These are phyloP conservation scores for Vaccinium corymbosum DNA, from an alignment of 148 eudicot species.

Conservation along the genomic window DNA sequence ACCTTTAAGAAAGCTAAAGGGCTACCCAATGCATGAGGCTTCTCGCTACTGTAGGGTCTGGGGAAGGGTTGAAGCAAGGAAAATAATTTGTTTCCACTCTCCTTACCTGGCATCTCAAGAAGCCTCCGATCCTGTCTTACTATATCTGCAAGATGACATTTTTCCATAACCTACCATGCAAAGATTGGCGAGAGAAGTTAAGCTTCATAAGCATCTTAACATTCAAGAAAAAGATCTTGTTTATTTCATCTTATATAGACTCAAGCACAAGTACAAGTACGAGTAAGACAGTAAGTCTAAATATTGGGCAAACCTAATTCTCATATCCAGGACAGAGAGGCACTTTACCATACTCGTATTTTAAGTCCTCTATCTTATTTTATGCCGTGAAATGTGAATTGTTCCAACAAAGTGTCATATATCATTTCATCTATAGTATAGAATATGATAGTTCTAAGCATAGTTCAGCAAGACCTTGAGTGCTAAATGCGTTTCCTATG, in stretches of 20 bases:
- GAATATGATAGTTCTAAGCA: not conserved
- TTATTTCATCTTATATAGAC: not conserved
- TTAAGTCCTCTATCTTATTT: not conserved
- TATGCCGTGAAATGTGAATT: no score
- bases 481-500: not conserved
- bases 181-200: slow-evolving; percentile 1
- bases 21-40: not conserved
- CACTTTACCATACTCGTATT: not conserved
- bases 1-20: not conserved
- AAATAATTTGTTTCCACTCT: not conserved
- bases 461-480: not conserved
- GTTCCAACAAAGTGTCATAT: not conserved
- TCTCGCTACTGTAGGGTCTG: not conserved
- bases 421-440: not conserved
- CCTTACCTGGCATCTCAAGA: slow-evolving; percentile 77
- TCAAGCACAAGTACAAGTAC: not conserved
- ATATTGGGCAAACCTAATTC: not conserved
- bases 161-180: slow-evolving; percentile 53
- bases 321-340: not conserved
- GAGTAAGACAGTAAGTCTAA: not conserved
- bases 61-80: not conserved
- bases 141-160: slow-evolving; percentile 60
- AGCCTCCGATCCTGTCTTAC: slow-evolving; percentile 56
- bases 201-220: not conserved
- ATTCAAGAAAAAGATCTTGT: not conserved